A percentile compares a stretch with the other conserved stretches of the same genome.
Conservation (phyloP, 2,329 filamentous ascomycete genomes). For the Fusarium chuoi region DNA sequence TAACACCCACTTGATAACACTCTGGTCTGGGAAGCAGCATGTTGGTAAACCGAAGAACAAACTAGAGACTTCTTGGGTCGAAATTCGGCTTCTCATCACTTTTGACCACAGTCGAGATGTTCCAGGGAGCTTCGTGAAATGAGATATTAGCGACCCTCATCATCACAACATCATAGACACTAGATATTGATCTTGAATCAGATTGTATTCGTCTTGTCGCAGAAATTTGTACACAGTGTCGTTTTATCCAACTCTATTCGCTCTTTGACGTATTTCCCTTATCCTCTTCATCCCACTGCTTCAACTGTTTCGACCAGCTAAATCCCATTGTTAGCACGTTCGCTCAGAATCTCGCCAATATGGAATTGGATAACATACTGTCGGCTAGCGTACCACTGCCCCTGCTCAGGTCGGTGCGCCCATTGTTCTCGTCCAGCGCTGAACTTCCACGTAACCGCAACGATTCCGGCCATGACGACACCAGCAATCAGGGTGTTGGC, state of each 20-base stretch:
- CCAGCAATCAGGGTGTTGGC: slow-evolving; percentile 85
- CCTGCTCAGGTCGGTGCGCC: slow-evolving; percentile 78
- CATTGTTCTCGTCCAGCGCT: slow-evolving; percentile 80
- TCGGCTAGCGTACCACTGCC: slow-evolving; percentile 85
- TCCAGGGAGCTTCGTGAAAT: background rate
- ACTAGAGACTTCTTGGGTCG: background rate
- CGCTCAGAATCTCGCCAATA: background rate
- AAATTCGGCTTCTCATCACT: background rate
- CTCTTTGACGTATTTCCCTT: slow-evolving; percentile 46
- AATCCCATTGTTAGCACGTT: slow-evolving; percentile 33
- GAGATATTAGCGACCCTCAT: background rate
- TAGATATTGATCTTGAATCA: slow-evolving; percentile 16
- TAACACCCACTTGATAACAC: background rate
- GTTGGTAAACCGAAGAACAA: background rate
- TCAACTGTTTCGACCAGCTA: slow-evolving; percentile 60
- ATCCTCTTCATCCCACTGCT: slow-evolving; percentile 58
- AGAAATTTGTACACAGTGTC: slow-evolving; percentile 41
- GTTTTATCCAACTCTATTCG: slow-evolving; percentile 27
- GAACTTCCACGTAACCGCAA: slow-evolving; percentile 74
- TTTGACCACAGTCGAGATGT: background rate
- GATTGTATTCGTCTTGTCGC: slow-evolving; percentile 31
- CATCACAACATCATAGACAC: background rate
- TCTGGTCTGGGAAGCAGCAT: background rate
- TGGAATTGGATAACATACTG: slow-evolving; percentile 66
- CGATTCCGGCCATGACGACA: slow-evolving; percentile 73